phyloP scores from a whole-genome alignment of 768 basidiomycete species.

The Pholiota microspora region DNA sequence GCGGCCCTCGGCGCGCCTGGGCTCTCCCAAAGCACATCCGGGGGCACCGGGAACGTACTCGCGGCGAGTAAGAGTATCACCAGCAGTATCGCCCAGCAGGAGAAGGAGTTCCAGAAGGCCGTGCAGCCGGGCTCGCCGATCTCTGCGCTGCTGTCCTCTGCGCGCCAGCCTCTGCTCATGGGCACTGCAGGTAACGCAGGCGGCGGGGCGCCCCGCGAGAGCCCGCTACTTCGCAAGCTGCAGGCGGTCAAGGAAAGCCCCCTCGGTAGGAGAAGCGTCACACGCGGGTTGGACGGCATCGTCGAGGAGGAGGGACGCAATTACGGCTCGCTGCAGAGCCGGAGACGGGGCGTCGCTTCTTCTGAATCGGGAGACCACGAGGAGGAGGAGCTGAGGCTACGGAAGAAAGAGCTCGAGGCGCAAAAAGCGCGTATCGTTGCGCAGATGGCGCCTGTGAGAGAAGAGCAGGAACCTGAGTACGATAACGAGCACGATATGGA shows the following conservation, averaged over 20 bases:
- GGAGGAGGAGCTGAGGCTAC: conserved; percentile 34
- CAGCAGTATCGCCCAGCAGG: conserved; percentile 76
- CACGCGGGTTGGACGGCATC: conserved; percentile 43
- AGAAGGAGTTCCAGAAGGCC: conserved; percentile 95
- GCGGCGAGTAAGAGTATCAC: conserved; percentile 41
- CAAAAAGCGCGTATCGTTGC: conserved; percentile 94
- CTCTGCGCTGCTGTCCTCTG: conserved; percentile 84
- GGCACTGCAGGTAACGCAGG: conserved; percentile 28
- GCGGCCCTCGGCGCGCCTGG: not conserved
- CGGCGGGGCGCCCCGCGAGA: conserved; percentile 22
- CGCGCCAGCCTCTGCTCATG: conserved; percentile 84
- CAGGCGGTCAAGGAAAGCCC: conserved; percentile 61
- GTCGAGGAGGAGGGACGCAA: conserved; percentile 24
- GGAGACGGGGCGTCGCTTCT: conserved; percentile 9
- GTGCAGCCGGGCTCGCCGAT: conserved; percentile 96
- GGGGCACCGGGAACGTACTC: not conserved
- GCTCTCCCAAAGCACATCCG: not conserved
- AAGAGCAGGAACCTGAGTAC: conserved; percentile 39
- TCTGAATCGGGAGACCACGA: conserved; percentile 29
- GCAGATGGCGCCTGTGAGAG: conserved; percentile 77
- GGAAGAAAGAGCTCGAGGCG: conserved; percentile 77
- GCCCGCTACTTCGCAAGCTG: conserved; percentile 44
- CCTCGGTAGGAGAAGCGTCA: conserved; percentile 40
- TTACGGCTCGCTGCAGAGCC: conserved; percentile 27
- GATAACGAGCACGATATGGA: conserved; percentile 34